Base-by-base conservation (phyloP, 2,329 filamentous ascomycete genomes). In the Penicillium sp. region DNA sequence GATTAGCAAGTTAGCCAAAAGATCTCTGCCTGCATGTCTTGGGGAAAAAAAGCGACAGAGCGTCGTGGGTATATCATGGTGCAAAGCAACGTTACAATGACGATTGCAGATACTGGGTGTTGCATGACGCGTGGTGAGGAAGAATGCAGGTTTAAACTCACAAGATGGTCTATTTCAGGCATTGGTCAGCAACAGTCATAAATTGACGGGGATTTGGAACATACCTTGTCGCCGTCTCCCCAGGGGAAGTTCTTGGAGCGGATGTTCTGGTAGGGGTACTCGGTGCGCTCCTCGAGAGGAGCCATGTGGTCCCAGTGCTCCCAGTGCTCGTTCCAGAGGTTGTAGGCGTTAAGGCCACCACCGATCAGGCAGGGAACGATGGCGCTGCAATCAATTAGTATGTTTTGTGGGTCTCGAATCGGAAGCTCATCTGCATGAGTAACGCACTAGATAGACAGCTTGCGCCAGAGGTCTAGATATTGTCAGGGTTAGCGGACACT, bases 191-290 rank as follows among this genome's bases (percentile, higher is more conserved):
- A 38, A 6, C 1, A 27, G 18, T 29, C 11, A 18, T 34, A 31
- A 16, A 31, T 45, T 8, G 40, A 39, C 32, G 31, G 31, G 14
- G 53, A 24, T 36, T 22, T 27, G 36, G 52, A 53, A 7, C n/a
- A 71, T 63, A 91, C 89, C 89, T 97, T 94, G 81, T 99, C 94
- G 72, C 94, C 94, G 72, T 97, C 83, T 64, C 93, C 92, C 89
- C 89, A 99, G 71, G 85, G 87, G 83, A 79, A 99, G 85, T 96
- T 97, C 88, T 94, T 97, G 75, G 85, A 84, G 75, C 94, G 89
- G 77, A 99, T 89, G 84, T 99, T 99, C 85, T 96, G 90, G 86
- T 96, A 99, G 56, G 92, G 81, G 79, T 97, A 99, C 82, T 97
- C 90, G 69, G 83, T 79, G 72, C 90, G 88, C 81, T 99, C 94